A percentile compares a stretch with the other conserved stretches of the same genome.
phyloP scores from a whole-genome alignment of 345 rosid species.

The rapeseed (Brassica napus) region DNA sequence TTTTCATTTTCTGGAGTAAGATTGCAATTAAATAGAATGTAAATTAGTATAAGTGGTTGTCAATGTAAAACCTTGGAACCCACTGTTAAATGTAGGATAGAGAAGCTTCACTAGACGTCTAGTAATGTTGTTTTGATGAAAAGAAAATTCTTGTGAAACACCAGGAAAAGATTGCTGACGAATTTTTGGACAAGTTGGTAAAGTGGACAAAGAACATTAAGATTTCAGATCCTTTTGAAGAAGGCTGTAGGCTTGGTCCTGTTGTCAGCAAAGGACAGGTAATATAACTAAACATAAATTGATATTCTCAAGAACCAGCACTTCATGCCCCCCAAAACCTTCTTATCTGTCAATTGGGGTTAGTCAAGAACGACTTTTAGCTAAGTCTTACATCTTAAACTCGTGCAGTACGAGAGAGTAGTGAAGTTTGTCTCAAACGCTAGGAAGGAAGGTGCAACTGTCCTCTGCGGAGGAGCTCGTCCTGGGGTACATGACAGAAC shows the following conservation, averaged over 20 bases:
- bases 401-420: slow-evolving; percentile 72
- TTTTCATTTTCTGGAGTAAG: neutral
- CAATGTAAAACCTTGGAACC: neutral
- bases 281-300: slow-evolving; percentile 24
- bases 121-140: slow-evolving; percentile 16
- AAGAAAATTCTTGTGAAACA: slow-evolving; percentile 28
- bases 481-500: slow-evolving; percentile 56
- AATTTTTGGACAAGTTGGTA: slow-evolving; percentile 69
- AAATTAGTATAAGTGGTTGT: neutral
- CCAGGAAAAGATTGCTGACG: slow-evolving; percentile 75
- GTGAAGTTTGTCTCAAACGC: slow-evolving; percentile 79
- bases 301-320: slow-evolving; percentile 8
- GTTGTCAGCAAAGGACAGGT: slow-evolving; percentile 89
- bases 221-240: slow-evolving; percentile 91
- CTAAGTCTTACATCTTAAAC: slow-evolving; percentile 9
- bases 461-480: slow-evolving; percentile 76
- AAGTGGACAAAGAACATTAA: slow-evolving; percentile 79
- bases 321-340: neutral
- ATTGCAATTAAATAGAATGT: slow-evolving; percentile 10
- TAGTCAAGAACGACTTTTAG: neutral
- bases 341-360: neutral
- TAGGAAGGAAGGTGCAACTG: slow-evolving; percentile 88
- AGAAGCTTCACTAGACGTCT: slow-evolving; percentile 10
- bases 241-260: slow-evolving; percentile 93
- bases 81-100: neutral